Evolutionary conservation across 1,139 yeast genomes (phyloP), one percentile per base, ranked within the genome.

Genomic region (Trichomonascaceae sp.): DNA sequence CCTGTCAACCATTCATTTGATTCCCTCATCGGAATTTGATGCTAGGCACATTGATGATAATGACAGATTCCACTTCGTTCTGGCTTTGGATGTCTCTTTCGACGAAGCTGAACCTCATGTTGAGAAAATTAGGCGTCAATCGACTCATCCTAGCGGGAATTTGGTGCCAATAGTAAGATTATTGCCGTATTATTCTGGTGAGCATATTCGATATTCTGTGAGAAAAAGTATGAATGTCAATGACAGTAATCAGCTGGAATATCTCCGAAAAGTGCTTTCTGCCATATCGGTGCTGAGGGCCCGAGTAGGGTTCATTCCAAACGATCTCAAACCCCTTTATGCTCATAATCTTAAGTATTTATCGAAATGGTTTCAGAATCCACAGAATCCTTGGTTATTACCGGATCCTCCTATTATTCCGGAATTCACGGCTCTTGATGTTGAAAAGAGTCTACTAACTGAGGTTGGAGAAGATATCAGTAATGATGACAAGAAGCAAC

Each of bases 271-370:
- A 48, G 81, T 87, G 18, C 83, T 91, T 1, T 88, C 96, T 0
- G 89, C 96, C 1, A 79, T 87, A 15, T 96, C 90, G 3, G 89
- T 91, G 47, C 70, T 89, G 53, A 74, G 96, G 62, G 95, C 86
- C 61, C 79, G 83, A 57, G 89, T 87, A n/a, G 98, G 98, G 5
- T 78, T 81, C 47, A 69, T 91, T 48, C 95, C 96, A 1, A 85
- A 89, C 0, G 95, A 85, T 62, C 71, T 89, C 51, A 77, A 86
- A 64, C 91, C 95, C 9, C 81, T 87, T 15, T 88, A 85, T 66
- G 76, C 82, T 47, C 86, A 84, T 60, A 80, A 84, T 54, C 73
- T 90, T 59, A 75, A 76, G 9, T 87, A 83, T 61, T 74, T 91
- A 51, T 70, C 76, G 1, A 77, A 76, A 32, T 90, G 93, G 82